Percentiles rank a stretch among this genome's conserved stretches.
These are phyloP conservation scores for Camellia lanceoleosa DNA, from an alignment of 148 eudicot species.

Conservation along the genomic window DNA sequence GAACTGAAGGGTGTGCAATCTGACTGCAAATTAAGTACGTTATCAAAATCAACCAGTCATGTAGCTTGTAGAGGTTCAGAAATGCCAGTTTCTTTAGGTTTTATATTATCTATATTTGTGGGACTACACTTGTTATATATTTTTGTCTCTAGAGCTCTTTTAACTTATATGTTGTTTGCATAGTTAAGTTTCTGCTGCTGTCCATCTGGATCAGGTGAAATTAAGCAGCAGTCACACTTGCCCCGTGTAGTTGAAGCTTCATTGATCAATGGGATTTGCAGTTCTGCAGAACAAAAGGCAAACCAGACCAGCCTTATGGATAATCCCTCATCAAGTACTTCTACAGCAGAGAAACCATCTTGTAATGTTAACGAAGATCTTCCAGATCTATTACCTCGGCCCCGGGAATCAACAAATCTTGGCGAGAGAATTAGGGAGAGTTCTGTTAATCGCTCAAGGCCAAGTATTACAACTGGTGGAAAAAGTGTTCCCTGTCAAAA, in stretches of 20 bases:
- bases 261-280: slow-evolving; percentile 34
- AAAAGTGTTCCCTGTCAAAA: slow-evolving; percentile 24
- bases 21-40: slow-evolving; percentile 38
- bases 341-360: slow-evolving; percentile 34
- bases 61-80: slow-evolving; percentile 39
- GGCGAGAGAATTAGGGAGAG: slow-evolving; percentile 44
- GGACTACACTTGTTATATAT: neutral
- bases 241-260: slow-evolving; percentile 37
- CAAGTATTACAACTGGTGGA: slow-evolving; percentile 30
- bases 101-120: slow-evolving; percentile 2
- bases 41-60: slow-evolving; percentile 40
- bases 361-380: slow-evolving; percentile 32
- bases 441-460: slow-evolving; percentile 35
- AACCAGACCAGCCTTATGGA: slow-evolving; percentile 29
- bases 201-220: slow-evolving; percentile 45
- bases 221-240: slow-evolving; percentile 41
- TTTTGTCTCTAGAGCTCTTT: slow-evolving; percentile 5
- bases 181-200: neutral
- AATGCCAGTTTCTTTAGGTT: slow-evolving; percentile 37
- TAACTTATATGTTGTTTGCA: slow-evolving; percentile 9
- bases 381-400: slow-evolving; percentile 27
- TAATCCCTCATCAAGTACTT: slow-evolving; percentile 24
- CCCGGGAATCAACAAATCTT: slow-evolving; percentile 32
- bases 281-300: slow-evolving; percentile 40
- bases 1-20: slow-evolving; percentile 44